phyloP scores from a whole-genome alignment of 768 basidiomycete genomes.

The Hysterangium stoloniferum region DNA sequence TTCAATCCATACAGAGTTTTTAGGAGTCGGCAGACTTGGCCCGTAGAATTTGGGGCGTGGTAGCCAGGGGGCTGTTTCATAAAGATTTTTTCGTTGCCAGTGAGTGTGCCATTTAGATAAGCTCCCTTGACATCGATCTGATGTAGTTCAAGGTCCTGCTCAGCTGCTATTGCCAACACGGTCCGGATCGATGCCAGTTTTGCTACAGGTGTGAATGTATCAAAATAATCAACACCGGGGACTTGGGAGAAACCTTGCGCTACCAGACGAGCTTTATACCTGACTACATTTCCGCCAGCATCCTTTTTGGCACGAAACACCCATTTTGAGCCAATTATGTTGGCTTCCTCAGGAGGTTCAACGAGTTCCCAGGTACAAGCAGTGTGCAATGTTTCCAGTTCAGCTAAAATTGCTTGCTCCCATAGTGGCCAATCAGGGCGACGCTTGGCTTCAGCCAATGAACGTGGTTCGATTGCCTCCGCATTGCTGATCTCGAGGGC shows the following conservation, averaged over 20 bases:
- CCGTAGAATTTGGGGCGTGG: too few relatives aligned
- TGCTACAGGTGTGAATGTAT: slow-evolving; percentile 15
- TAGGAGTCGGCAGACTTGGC: slow-evolving; percentile 15
- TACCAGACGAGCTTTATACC: slow-evolving; percentile 35
- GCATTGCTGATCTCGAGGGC: not conserved
- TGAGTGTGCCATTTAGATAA: slow-evolving; percentile 23
- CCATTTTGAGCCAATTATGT: slow-evolving; percentile 27
- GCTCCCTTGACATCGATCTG: slow-evolving; percentile 17
- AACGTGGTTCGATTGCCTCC: slow-evolving; percentile 7
- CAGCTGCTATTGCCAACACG: slow-evolving; percentile 10
- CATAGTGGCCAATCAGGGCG: slow-evolving; percentile 16
- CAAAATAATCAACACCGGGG: slow-evolving; percentile 18
- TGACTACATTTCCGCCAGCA: slow-evolving; percentile 29
- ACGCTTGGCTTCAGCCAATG: slow-evolving; percentile 15
- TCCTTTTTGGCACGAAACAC: slow-evolving; percentile 33
- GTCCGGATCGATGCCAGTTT: slow-evolving; percentile 4
- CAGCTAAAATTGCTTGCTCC: slow-evolving; percentile 18
- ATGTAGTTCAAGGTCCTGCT: slow-evolving; percentile 19
- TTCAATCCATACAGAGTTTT: slow-evolving; percentile 31
- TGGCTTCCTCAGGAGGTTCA: slow-evolving; percentile 21
- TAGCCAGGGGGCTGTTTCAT: slow-evolving; percentile 22
- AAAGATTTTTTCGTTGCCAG: slow-evolving; percentile 23
- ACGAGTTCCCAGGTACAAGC: slow-evolving; percentile 21
- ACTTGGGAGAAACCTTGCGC: slow-evolving; percentile 25
- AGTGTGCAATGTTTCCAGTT: slow-evolving; percentile 17